Evolutionary conservation across 1,284 basidiomycete species (phyloP), one percentile per base, ranked within the genome.

Genomic region (Vanrija sp.): DNA sequence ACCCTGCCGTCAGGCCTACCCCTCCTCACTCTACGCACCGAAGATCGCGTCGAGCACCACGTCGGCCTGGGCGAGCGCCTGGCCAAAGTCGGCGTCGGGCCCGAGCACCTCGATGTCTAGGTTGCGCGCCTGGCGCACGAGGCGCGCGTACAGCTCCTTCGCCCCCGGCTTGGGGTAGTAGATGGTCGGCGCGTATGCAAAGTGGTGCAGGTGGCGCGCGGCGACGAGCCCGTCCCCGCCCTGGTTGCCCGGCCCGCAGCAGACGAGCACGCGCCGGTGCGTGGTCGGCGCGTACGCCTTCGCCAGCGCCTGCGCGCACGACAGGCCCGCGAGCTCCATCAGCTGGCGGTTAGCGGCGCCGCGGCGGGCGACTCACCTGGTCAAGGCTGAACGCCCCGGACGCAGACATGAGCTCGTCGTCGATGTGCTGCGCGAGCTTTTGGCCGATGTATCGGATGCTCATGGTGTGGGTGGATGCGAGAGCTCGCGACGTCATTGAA

Each of bases 201-300:
- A 95, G 82, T 92, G 87, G 20, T 85, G 84, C 5, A 98, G 81
- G 75, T 99, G 96, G 24, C 95, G 80, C 31, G 96, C 95, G 15
- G 96, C 96, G 3, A 98, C 95, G 0, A 99, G 79, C 3, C 96
- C 96, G 75, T 99, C 96, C 5, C 95, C 96, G 12, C 96, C 93
- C 66, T 96, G 93, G 66, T 96, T 96, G 24, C 96, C 96, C 0
- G 96, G 94, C 8, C 96, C 96, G 68, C 93, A 96, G 63, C 89
- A 93, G 2, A 98, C 89, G 24, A 98, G 80, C 4, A 98, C 89
- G 7, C 83, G 82, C 22, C 79, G 80, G 69, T 88, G 83, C 47
- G 79, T 82, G 2, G 83, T 79, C 25, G 80, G 83, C 22, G 81
- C 81, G 69, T 89, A 98, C 2, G 85, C 84, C 18, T 81, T 85